Percentiles rank a stretch among this genome's conserved stretches.
Evolutionary conservation across 306 rosid species (phyloP).

Genomic region (Quercus glauca): DNA sequence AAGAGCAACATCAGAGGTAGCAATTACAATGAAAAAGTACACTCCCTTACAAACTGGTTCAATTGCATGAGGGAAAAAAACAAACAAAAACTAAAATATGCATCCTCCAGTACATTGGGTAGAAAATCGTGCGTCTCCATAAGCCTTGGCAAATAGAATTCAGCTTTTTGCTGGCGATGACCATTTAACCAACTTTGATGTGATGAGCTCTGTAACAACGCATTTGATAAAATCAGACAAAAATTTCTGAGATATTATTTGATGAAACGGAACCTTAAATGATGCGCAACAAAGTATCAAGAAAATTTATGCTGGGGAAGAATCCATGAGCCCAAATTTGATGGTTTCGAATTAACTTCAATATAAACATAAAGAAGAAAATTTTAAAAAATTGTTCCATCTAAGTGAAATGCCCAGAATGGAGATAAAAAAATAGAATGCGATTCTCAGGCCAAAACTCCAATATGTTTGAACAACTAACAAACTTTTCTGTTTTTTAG

Average conservation of each 20-base stretch:
- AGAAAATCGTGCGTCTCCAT: neutral
- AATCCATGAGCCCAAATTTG: neutral
- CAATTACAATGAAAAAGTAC: neutral
- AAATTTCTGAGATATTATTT: neutral
- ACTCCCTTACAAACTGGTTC: neutral
- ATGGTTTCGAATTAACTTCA: too few species aligned
- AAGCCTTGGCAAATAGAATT: neutral
- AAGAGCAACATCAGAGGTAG: too few species aligned
- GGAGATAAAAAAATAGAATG: neutral
- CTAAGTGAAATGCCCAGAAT: neutral
- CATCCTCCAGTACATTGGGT: neutral
- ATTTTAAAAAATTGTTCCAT: neutral
- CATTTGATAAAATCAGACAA: neutral
- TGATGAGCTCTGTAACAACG: neutral
- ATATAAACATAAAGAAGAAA: neutral
- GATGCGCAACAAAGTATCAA: neutral
- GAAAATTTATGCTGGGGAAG: neutral
- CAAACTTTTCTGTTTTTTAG: neutral
- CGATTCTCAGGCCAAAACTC: neutral
- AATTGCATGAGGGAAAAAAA: neutral
- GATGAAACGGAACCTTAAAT: neutral
- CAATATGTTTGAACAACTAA: neutral
- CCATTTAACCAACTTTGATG: neutral
- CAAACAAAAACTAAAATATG: neutral
- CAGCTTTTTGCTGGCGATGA: neutral